A percentile compares a stretch with the other conserved stretches of the same genome.
Evolutionary conservation across 345 rosid genomes (phyloP).

Genomic region (Ceriops decandra): DNA sequence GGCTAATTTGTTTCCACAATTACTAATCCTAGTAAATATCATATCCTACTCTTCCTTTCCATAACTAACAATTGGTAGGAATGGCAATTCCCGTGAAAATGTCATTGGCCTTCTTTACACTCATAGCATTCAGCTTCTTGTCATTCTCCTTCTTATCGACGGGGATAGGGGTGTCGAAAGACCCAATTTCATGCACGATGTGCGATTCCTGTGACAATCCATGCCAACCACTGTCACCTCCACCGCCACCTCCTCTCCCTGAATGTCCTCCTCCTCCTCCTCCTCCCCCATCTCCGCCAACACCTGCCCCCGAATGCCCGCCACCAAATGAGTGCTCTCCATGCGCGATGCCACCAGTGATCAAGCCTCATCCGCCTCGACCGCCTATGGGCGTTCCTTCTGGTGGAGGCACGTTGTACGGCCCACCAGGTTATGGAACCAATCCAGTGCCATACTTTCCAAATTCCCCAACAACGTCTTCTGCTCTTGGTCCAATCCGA

Average conservation of each 20-base stretch:
- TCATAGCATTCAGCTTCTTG: constrained; percentile 6
- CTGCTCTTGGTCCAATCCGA: neutral
- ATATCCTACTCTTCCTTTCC: neutral
- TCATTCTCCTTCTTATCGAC: neutral
- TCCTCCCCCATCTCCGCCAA: constrained; percentile 13
- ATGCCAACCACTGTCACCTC: constrained; percentile 1
- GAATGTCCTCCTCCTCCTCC: constrained; percentile 24
- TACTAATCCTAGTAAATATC: neutral
- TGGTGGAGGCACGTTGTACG: neutral
- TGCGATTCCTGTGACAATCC: constrained; percentile 17
- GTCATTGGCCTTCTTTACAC: constrained; percentile 7
- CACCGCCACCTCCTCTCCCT: constrained; percentile 4
- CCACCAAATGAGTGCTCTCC: constrained; percentile 5
- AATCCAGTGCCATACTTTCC: constrained; percentile 9
- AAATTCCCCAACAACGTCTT: neutral
- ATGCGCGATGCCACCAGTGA: neutral
- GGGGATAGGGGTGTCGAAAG: neutral
- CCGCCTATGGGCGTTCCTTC: neutral
- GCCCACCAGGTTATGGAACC: constrained; percentile 10
- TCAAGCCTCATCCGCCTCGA: neutral
- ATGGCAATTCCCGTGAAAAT: constrained; percentile 10
- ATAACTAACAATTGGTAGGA: neutral
- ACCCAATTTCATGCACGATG: constrained; percentile 11
- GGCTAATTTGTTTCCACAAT: neutral
- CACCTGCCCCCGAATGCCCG: constrained; percentile 2